phyloP scores from a whole-genome alignment of 371 early-diverging fungal species.

The Cladochytrium tenue region DNA sequence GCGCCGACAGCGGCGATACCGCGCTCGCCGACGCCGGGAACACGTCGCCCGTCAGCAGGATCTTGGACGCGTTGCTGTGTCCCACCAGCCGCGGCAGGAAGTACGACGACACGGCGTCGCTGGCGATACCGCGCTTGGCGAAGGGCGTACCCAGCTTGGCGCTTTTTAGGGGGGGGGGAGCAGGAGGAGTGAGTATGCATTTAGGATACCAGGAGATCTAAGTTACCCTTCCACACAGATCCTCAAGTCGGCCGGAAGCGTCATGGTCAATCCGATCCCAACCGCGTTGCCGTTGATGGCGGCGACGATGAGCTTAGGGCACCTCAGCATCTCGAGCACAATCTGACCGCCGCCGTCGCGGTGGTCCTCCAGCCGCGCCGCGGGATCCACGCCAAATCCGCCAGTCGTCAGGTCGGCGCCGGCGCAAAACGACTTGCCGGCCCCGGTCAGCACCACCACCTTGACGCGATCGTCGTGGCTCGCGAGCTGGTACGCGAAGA shows the following conservation, averaged over 20 bases:
- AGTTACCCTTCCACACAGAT: too few relatives aligned
- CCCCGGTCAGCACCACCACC: too few relatives aligned
- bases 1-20: slow-evolving; percentile 11
- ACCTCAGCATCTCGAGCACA: slow-evolving; percentile 19
- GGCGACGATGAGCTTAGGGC: slow-evolving; percentile 20
- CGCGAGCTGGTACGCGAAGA: too few relatives aligned
- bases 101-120: slow-evolving; percentile 6
- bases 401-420: too few relatives aligned
- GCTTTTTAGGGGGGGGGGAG: slow-evolving; percentile 20
- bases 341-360: slow-evolving; percentile 25
- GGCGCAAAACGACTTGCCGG: too few relatives aligned
- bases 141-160: slow-evolving; percentile 33
- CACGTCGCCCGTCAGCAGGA: slow-evolving; percentile 23
- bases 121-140: slow-evolving; percentile 16
- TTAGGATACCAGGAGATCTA: too few relatives aligned
- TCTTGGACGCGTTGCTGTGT: slow-evolving; percentile 22
- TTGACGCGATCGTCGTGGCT: too few relatives aligned
- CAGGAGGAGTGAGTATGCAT: too few relatives aligned
- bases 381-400: too few relatives aligned
- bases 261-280: slow-evolving; percentile 29
- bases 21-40: slow-evolving; percentile 11
- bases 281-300: slow-evolving; percentile 30
- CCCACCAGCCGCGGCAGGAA: slow-evolving; percentile 25
- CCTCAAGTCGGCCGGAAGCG: slow-evolving; percentile 20
- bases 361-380: too few relatives aligned